Percentiles rank a stretch among this genome's conserved stretches.
These are phyloP conservation scores for Calonectria fujianensis DNA, from an alignment of 2,329 filamentous ascomycete species.

Conservation along the genomic window DNA sequence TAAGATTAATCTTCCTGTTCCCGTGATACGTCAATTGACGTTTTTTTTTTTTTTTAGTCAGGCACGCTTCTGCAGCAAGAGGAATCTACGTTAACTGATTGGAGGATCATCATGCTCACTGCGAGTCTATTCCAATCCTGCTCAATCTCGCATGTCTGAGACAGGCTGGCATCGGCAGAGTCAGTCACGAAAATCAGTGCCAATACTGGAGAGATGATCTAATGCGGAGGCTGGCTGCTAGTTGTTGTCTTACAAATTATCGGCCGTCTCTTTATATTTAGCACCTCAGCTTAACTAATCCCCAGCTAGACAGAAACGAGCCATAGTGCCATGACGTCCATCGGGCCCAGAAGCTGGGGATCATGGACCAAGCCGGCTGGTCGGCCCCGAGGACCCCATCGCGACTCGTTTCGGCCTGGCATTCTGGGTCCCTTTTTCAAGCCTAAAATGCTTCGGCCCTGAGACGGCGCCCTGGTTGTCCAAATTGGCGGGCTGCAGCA, in stretches of 20 bases:
- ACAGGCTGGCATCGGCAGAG: background rate
- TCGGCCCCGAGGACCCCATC: constrained; percentile 1
- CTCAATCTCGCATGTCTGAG: background rate
- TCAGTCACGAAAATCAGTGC: background rate
- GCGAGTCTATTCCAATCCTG: background rate
- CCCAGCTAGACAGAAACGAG: constrained; percentile 1
- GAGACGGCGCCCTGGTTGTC: background rate
- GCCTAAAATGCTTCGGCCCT: constrained; percentile 2
- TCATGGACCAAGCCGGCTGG: constrained; percentile 15
- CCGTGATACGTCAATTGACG: background rate
- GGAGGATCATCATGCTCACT: background rate
- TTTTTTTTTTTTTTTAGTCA: background rate
- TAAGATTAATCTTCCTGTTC: background rate
- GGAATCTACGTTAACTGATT: background rate
- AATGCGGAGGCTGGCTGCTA: background rate
- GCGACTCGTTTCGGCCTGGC: background rate
- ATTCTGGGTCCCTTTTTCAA: background rate
- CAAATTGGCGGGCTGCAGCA: background rate
- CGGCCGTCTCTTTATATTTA: background rate
- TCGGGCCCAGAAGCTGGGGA: background rate
- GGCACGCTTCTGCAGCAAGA: background rate
- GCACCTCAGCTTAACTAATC: constrained; percentile 5
- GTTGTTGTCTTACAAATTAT: background rate
- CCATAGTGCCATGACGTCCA: background rate
- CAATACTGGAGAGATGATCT: background rate